These are phyloP conservation scores for Tuber indicum DNA, from an alignment of 495 filamentous ascomycete species.

Conservation along the genomic window DNA sequence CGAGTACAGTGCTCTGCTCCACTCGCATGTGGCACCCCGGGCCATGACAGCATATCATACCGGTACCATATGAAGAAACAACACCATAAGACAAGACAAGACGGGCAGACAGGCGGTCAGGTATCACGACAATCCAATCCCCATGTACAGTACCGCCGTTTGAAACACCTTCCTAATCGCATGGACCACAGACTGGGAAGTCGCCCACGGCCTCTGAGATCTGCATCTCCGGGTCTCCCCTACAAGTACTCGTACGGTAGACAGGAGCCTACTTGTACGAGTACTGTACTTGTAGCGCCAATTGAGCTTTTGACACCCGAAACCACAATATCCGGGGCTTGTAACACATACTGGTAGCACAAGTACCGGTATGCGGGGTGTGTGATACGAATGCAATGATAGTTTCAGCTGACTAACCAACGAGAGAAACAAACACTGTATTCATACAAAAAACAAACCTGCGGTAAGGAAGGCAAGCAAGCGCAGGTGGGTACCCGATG, in stretches of 20 bases:
- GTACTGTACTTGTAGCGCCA: background rate
- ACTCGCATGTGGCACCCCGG: background rate
- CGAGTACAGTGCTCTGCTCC: too few relatives aligned
- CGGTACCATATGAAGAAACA: background rate
- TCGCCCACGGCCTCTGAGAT: background rate
- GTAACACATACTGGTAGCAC: background rate
- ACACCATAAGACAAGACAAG: background rate
- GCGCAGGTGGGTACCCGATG: background rate
- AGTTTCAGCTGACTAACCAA: background rate
- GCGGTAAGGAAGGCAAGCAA: background rate
- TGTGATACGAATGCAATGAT: background rate
- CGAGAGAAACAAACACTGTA: background rate
- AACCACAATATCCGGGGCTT: background rate
- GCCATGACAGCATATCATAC: background rate
- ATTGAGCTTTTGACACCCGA: background rate
- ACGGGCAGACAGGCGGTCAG: background rate
- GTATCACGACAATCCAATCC: background rate
- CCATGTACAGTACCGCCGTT: background rate
- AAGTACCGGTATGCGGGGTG: background rate
- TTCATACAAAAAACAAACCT: background rate
- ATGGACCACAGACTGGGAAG: background rate
- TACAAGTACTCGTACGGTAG: too few relatives aligned
- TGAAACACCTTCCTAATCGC: background rate
- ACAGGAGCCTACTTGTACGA: background rate
- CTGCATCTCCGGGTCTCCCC: background rate